phyloP scores from a whole-genome alignment of 179 eudicot species.

The Beta lomatogona region DNA sequence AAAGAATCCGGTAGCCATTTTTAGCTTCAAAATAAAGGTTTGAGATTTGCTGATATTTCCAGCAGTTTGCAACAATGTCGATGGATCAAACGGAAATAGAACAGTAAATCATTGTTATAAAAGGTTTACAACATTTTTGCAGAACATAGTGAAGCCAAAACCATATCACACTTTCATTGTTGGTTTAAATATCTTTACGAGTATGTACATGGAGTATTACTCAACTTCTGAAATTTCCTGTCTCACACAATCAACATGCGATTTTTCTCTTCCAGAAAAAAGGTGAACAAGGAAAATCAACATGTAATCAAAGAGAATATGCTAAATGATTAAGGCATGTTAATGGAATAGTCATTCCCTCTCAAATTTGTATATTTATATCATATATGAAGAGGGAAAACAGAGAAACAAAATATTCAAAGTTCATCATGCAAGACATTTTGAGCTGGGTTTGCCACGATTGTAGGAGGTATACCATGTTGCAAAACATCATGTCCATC shows the following conservation, averaged over 20 bases:
- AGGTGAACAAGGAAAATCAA: not conserved
- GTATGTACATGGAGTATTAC: not conserved
- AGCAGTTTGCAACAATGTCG: not conserved
- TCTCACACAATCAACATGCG: not conserved
- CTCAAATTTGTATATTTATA: too few species aligned
- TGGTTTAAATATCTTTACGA: not conserved
- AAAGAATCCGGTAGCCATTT: not conserved
- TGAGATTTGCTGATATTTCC: not conserved
- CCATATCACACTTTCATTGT: not conserved
- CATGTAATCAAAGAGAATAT: not conserved
- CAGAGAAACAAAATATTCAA: conserved; percentile 29
- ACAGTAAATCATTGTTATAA: not conserved
- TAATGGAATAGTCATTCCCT: too few species aligned
- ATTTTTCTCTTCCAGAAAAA: not conserved
- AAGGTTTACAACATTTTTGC: not conserved
- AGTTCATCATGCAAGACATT: conserved; percentile 74
- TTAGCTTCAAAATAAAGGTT: not conserved
- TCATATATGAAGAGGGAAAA: not conserved
- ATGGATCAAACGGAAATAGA: not conserved
- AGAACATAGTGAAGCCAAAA: not conserved
- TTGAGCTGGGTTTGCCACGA: conserved; percentile 37
- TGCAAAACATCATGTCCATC: conserved; percentile 36
- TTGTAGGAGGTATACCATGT: conserved; percentile 41
- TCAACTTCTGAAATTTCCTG: not conserved
- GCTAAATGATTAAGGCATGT: not conserved